A percentile compares a stretch with the other conserved stretches of the same genome.
These are phyloP conservation scores for Solanum hybrid DNA, from an alignment of 305 asterid genomes.

Conservation along the genomic window DNA sequence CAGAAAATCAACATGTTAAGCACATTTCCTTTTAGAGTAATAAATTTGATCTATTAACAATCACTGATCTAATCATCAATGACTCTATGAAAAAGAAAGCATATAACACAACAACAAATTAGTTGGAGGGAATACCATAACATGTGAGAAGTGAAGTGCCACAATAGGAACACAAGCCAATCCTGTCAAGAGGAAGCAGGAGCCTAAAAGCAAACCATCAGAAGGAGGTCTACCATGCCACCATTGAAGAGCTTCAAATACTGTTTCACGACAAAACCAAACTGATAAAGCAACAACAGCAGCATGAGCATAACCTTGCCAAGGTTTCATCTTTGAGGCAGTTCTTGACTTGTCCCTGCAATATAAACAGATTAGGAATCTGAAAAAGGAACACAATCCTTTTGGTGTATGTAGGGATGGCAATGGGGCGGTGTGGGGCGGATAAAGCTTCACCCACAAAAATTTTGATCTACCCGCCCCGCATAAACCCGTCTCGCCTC, in stretches of 20 bases:
- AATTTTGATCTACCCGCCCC: too few species aligned
- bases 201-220: constrained; percentile 88
- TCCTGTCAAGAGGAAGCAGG: constrained; percentile 78
- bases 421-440: too few species aligned
- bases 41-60: not conserved
- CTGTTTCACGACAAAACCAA: constrained; percentile 91
- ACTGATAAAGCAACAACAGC: constrained; percentile 78
- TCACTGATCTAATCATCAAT: not conserved
- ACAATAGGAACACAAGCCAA: constrained; percentile 90
- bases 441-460: too few species aligned
- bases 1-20: not conserved
- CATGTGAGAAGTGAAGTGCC: constrained; percentile 90
- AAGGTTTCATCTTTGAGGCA: constrained; percentile 89
- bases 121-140: constrained; percentile 44
- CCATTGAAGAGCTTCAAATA: constrained; percentile 98
- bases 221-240: constrained; percentile 98
- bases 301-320: constrained; percentile 96
- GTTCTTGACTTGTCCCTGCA: constrained; percentile 83
- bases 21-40: not conserved
- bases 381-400: not conserved
- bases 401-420: not conserved
- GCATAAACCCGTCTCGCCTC: not conserved
- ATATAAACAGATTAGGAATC: constrained; percentile 13
- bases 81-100: not conserved
- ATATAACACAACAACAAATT: not conserved